Percentiles rank a stretch among this genome's conserved stretches.
phyloP scores from a whole-genome alignment of 768 basidiomycete species.

The Pisolithus albus region DNA sequence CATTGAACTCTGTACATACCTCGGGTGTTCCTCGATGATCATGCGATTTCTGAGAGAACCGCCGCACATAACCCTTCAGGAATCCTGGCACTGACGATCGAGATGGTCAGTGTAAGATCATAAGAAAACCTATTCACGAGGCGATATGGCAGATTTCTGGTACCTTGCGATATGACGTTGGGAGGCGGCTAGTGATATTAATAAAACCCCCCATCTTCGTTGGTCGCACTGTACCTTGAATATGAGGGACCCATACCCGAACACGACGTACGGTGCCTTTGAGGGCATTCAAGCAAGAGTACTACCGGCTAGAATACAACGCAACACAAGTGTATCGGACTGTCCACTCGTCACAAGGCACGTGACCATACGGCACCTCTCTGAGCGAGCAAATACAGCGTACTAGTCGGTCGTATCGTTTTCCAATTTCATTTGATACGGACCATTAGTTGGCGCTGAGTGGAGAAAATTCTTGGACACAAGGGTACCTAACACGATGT shows the following conservation, averaged over 20 bases:
- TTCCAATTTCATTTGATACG: too few relatives aligned
- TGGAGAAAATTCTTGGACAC: background rate
- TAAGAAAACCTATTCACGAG: background rate
- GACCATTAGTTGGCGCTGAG: background rate
- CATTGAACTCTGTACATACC: constrained; percentile 32
- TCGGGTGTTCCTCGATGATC: constrained; percentile 91
- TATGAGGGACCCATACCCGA: constrained; percentile 90
- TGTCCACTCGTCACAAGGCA: background rate
- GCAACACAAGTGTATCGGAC: background rate
- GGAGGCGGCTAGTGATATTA: constrained; percentile 61
- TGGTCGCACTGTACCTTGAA: constrained; percentile 57
- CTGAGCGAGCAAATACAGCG: too few relatives aligned
- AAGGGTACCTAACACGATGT: background rate
- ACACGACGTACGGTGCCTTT: constrained; percentile 56
- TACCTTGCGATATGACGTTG: constrained; percentile 65
- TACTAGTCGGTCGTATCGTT: too few relatives aligned
- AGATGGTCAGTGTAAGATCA: background rate
- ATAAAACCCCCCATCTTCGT: background rate
- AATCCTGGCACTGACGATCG: constrained; percentile 59
- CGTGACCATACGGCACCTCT: background rate
- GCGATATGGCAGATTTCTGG: background rate
- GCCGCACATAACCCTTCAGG: constrained; percentile 82
- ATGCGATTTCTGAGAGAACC: constrained; percentile 88
- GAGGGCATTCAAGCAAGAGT: background rate
- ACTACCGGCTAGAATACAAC: background rate